Conservation (phyloP, 2,329 filamentous ascomycete genomes). For the Graphilbum ipis-grandicollis region DNA sequence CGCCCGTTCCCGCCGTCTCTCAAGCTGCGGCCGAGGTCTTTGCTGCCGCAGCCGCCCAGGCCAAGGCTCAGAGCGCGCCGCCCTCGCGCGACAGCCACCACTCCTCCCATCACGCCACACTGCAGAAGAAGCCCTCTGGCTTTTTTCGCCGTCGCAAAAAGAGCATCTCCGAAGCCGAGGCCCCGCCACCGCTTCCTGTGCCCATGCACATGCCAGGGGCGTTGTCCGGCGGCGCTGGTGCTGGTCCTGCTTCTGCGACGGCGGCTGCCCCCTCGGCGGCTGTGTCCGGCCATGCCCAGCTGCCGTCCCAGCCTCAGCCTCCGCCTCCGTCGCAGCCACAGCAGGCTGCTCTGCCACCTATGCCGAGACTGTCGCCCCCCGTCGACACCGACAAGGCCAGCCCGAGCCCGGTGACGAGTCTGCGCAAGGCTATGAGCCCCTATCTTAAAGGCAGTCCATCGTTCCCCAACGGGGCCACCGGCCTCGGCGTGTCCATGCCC, state of each 20-base stretch:
- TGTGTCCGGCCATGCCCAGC: no score
- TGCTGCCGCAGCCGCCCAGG: constrained; percentile 21
- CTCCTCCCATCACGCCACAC: constrained; percentile 23
- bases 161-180: constrained; percentile 51
- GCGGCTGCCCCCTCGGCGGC: no score
- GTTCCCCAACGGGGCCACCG: neutral
- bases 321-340: constrained; percentile 2
- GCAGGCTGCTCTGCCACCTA: constrained; percentile 7
- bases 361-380: neutral
- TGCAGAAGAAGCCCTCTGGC: constrained; percentile 84
- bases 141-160: constrained; percentile 93
- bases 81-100: constrained; percentile 35
- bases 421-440: constrained; percentile 75
- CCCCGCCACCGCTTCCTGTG: constrained; percentile 38
- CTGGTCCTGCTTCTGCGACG: no score
- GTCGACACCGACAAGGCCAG: constrained; percentile 5
- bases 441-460: constrained; percentile 37
- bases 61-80: constrained; percentile 28
- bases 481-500: neutral
- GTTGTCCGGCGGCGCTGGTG: no score
- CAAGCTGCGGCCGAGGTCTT: constrained; percentile 7
- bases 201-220: constrained; percentile 12
- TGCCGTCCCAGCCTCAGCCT: no score
- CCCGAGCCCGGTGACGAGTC: constrained; percentile 57
- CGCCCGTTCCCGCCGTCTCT: constrained; percentile 7